These are phyloP conservation scores for Lactarius deliciosus DNA, from an alignment of 768 basidiomycete genomes.

Conservation along the genomic window DNA sequence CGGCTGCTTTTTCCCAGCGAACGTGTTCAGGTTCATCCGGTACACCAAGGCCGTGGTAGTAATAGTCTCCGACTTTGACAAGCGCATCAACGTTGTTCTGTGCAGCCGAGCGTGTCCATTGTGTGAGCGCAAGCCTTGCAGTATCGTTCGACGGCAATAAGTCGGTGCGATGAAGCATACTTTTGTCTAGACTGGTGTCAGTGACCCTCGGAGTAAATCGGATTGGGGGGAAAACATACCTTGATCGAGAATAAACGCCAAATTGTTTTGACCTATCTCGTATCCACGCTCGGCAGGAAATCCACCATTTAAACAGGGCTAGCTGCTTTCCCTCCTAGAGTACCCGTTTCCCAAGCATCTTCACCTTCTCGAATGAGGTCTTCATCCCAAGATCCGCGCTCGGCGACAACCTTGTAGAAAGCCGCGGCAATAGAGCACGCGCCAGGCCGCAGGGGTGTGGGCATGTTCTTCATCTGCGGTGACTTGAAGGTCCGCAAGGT, in stretches of 20 bases:
- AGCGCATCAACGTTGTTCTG: slow-evolving; percentile 96
- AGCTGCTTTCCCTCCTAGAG: slow-evolving; percentile 72
- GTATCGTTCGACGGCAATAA: slow-evolving; percentile 78
- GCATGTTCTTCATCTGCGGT: slow-evolving; percentile 50
- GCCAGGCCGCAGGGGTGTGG: slow-evolving; percentile 55
- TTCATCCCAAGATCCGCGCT: slow-evolving; percentile 86
- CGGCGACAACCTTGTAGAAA: slow-evolving; percentile 90
- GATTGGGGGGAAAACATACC: slow-evolving; percentile 46
- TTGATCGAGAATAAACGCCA: slow-evolving; percentile 91
- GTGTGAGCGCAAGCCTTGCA: slow-evolving; percentile 79
- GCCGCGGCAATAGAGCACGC: slow-evolving; percentile 89
- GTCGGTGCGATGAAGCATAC: slow-evolving; percentile 62
- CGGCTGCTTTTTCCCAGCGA: slow-evolving; percentile 86
- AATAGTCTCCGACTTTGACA: slow-evolving; percentile 98
- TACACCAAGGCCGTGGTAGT: slow-evolving; percentile 87
- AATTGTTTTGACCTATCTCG: slow-evolving; percentile 92
- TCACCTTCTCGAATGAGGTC: slow-evolving; percentile 82
- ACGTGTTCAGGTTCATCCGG: slow-evolving; percentile 59
- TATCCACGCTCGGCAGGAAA: slow-evolving; percentile 90
- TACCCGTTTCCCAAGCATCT: slow-evolving; percentile 64
- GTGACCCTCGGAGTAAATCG: not conserved
- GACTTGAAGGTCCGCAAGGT: slow-evolving; percentile 81
- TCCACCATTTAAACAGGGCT: slow-evolving; percentile 92
- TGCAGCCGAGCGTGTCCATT: slow-evolving; percentile 92
- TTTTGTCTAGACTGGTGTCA: slow-evolving; percentile 54